Conservation (phyloP, 2,329 filamentous ascomycete genomes). For the Diaporthe helianthi region DNA sequence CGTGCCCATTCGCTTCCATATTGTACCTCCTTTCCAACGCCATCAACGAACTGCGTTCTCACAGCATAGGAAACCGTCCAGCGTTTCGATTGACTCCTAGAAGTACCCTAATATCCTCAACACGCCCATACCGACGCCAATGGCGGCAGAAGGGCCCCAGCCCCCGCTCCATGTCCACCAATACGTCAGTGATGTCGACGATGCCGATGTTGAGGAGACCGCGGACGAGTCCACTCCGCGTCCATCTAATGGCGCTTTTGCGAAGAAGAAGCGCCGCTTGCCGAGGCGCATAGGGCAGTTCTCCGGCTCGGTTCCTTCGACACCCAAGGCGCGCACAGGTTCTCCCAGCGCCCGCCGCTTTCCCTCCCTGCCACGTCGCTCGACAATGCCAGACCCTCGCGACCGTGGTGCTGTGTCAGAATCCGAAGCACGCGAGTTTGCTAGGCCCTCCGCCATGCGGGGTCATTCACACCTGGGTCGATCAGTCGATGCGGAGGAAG, state of each 20-base stretch:
- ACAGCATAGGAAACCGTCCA: not conserved
- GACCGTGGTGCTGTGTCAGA: slow-evolving; percentile 74
- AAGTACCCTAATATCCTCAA: slow-evolving; percentile 33
- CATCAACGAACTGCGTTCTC: not conserved
- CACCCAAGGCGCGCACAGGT: slow-evolving; percentile 57
- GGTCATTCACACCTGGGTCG: slow-evolving; percentile 29
- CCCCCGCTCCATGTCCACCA: slow-evolving; percentile 49
- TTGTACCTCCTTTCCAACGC: not conserved
- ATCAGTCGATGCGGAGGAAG: slow-evolving; percentile 57
- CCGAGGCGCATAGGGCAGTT: slow-evolving; percentile 62
- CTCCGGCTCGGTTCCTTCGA: slow-evolving; percentile 70
- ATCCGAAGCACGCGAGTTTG: slow-evolving; percentile 71
- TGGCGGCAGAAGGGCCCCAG: slow-evolving; percentile 33
- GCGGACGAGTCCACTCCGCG: slow-evolving; percentile 70
- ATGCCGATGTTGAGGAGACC: slow-evolving; percentile 85
- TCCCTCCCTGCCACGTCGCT: slow-evolving; percentile 66
- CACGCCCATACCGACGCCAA: not conserved
- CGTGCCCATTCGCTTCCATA: not conserved
- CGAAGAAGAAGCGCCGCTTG: slow-evolving; percentile 69
- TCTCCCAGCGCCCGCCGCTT: slow-evolving; percentile 54
- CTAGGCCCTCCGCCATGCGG: slow-evolving; percentile 25
- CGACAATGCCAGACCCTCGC: slow-evolving; percentile 70
- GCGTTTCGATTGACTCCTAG: slow-evolving; percentile 36
- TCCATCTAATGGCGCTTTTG: slow-evolving; percentile 53
- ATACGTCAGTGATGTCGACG: slow-evolving; percentile 69